phyloP scores from a whole-genome alignment of 345 rosid genomes.

The Turnera subulata region DNA sequence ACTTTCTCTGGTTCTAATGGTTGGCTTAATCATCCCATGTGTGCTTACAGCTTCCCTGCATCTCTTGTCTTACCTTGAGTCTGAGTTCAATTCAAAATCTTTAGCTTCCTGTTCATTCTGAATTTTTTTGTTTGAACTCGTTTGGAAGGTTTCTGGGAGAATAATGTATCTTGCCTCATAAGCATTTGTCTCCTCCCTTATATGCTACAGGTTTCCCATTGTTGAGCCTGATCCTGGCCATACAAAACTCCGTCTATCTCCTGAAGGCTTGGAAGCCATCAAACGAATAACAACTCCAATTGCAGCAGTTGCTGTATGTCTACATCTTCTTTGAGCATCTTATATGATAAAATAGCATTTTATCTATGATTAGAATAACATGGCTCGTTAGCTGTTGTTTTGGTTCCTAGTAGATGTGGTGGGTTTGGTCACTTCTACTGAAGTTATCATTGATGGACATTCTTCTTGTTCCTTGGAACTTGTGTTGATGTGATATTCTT shows the following conservation, averaged over 20 bases:
- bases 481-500: background rate
- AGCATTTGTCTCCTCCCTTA: conserved; percentile 1
- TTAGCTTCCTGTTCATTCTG: background rate
- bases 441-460: background rate
- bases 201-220: conserved; percentile 66
- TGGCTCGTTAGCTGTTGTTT: no score
- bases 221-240: conserved; percentile 96
- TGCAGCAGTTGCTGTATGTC: conserved; percentile 90
- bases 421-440: background rate
- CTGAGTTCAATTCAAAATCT: no score
- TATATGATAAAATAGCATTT: background rate
- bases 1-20: no score
- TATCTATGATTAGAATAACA: no score
- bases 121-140: background rate
- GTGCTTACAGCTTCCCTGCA: no score
- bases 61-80: no score
- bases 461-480: background rate
- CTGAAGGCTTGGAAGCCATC: conserved; percentile 87
- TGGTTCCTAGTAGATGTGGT: background rate
- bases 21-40: no score
- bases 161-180: conserved; percentile 2
- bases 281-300: conserved; percentile 79
- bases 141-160: background rate
- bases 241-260: conserved; percentile 90
- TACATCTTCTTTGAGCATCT: conserved; percentile 25